A percentile compares a stretch with the other conserved stretches of the same genome.
Conservation (phyloP, 768 basidiomycete genomes). For the Naganishia kalamii region DNA sequence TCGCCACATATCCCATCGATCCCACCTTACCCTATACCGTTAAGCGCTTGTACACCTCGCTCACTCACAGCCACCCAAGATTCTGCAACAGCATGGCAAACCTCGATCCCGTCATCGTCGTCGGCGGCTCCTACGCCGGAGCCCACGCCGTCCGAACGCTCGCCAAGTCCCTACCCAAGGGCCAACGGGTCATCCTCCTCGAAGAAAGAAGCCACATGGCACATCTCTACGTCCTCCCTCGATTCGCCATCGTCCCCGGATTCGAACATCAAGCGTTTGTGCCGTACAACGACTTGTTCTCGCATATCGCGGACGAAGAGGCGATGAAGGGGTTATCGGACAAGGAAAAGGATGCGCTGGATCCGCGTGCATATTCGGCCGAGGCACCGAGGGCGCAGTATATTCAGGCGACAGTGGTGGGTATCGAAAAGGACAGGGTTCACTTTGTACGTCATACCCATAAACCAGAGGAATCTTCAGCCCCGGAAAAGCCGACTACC, state of each 20-base stretch:
- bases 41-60: not conserved
- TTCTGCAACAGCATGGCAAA: not conserved
- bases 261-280: slow-evolving; percentile 42
- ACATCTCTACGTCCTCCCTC: slow-evolving; percentile 30
- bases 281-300: slow-evolving; percentile 35
- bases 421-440: slow-evolving; percentile 8
- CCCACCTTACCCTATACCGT: too few species aligned
- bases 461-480: not conserved
- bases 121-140: slow-evolving; percentile 25
- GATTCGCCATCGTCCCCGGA: slow-evolving; percentile 35
- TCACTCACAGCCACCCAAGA: not conserved
- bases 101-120: slow-evolving; percentile 23
- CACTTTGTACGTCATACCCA: slow-evolving; percentile 19
- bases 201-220: slow-evolving; percentile 23
- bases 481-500: not conserved
- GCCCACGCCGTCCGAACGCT: slow-evolving; percentile 20
- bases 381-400: slow-evolving; percentile 21
- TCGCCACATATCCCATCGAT: too few species aligned
- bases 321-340: slow-evolving; percentile 18
- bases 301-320: slow-evolving; percentile 11
- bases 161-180: slow-evolving; percentile 9
- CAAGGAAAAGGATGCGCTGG: slow-evolving; percentile 11
- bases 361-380: not conserved
- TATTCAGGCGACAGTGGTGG: slow-evolving; percentile 19
- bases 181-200: slow-evolving; percentile 20